These are phyloP conservation scores for Aeminium ludgeri DNA, from an alignment of 495 filamentous ascomycete species.

Conservation along the genomic window DNA sequence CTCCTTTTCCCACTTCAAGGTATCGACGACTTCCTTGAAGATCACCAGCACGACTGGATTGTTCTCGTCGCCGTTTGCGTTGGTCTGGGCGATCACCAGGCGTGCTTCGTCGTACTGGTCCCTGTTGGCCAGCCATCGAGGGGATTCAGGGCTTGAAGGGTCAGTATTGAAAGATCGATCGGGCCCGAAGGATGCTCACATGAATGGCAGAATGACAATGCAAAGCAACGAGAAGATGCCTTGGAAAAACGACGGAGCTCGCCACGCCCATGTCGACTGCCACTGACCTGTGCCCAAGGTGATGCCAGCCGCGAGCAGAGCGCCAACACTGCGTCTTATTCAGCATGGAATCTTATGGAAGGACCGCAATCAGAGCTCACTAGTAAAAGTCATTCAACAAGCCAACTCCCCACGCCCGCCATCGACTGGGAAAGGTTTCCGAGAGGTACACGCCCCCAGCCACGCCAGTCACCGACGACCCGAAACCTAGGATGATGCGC, in stretches of 20 bases:
- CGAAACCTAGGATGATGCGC: slow-evolving; percentile 31
- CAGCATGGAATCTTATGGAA: neutral
- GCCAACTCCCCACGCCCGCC: slow-evolving; percentile 32
- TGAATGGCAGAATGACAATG: slow-evolving; percentile 35
- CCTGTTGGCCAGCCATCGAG: slow-evolving; percentile 31
- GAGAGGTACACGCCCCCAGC: slow-evolving; percentile 28
- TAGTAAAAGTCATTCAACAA: slow-evolving; percentile 38
- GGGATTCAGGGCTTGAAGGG: slow-evolving; percentile 32
- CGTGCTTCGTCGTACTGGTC: slow-evolving; percentile 23
- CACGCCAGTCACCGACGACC: slow-evolving; percentile 25
- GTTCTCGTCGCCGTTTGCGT: slow-evolving; percentile 27
- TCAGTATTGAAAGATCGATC: slow-evolving; percentile 1
- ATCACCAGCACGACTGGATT: slow-evolving; percentile 24
- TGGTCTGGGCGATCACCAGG: slow-evolving; percentile 30
- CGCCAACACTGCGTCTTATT: slow-evolving; percentile 20
- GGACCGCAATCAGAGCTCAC: too few species aligned
- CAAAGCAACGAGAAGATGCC: slow-evolving; percentile 36
- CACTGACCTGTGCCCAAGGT: slow-evolving; percentile 34
- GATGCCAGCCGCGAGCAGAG: slow-evolving; percentile 34
- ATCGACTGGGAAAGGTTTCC: slow-evolving; percentile 29
- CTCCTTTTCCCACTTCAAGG: slow-evolving; percentile 32
- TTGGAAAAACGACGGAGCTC: slow-evolving; percentile 38
- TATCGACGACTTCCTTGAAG: slow-evolving; percentile 21
- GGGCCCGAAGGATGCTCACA: slow-evolving; percentile 14
- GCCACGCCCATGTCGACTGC: slow-evolving; percentile 37